These are phyloP conservation scores for Coemansia interrupta DNA, from an alignment of 192 early-diverging fungal genomes.

Conservation along the genomic window DNA sequence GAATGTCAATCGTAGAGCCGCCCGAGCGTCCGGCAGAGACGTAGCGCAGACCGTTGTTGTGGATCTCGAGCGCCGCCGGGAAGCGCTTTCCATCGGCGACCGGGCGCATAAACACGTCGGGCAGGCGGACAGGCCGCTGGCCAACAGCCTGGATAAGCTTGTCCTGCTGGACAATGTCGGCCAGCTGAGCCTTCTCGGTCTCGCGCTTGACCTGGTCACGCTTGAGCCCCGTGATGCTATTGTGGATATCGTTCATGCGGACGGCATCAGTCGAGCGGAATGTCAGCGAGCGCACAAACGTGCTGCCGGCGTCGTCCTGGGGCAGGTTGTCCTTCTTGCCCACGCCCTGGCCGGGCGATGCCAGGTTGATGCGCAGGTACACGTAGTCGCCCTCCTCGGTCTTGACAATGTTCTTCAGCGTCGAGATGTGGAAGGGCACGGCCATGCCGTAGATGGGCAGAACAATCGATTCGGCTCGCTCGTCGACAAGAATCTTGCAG, in stretches of 20 bases:
- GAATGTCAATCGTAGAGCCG: slow-evolving; percentile 83
- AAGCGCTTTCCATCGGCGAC: slow-evolving; percentile 84
- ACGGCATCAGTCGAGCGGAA: slow-evolving; percentile 83
- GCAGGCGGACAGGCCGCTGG: slow-evolving; percentile 69
- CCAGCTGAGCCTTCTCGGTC: slow-evolving; percentile 90
- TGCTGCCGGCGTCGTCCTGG: slow-evolving; percentile 81
- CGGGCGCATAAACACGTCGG: slow-evolving; percentile 92
- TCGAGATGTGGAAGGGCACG: slow-evolving; percentile 97
- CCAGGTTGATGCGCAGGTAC: slow-evolving; percentile 90
- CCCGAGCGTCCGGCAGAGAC: slow-evolving; percentile 66
- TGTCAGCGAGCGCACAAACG: slow-evolving; percentile 88
- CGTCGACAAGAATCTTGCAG: slow-evolving; percentile 87
- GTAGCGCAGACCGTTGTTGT: slow-evolving; percentile 92
- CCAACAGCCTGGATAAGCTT: slow-evolving; percentile 76
- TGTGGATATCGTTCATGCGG: slow-evolving; percentile 80
- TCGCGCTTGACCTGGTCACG: slow-evolving; percentile 91
- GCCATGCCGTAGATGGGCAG: slow-evolving; percentile 93
- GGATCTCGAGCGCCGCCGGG: slow-evolving; percentile 95
- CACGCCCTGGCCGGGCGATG: slow-evolving; percentile 87
- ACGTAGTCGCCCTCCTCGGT: slow-evolving; percentile 89
- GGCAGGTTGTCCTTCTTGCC: slow-evolving; percentile 87
- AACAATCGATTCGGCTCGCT: slow-evolving; percentile 79
- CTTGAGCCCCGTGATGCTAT: slow-evolving; percentile 86
- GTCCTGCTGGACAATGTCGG: slow-evolving; percentile 94
- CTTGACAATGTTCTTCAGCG: slow-evolving; percentile 90